These are phyloP conservation scores for Hyaloperonospora brassicae DNA, from an alignment of 352 stramenopile genomes.

Conservation along the genomic window DNA sequence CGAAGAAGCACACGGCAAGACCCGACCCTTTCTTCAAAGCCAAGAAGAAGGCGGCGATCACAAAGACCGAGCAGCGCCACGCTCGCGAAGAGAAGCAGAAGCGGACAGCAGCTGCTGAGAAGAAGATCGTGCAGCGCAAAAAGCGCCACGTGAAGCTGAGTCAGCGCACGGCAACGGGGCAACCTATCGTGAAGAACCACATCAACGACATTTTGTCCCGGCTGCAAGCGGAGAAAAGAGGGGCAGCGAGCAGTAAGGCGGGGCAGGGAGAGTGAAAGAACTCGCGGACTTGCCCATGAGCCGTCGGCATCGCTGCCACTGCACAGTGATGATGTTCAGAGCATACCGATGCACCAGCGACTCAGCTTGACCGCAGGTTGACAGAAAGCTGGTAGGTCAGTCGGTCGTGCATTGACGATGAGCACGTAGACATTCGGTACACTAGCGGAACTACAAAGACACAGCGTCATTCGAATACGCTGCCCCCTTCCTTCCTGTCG, in stretches of 20 bases:
- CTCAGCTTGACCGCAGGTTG: too few relatives aligned
- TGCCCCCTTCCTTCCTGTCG: too few relatives aligned
- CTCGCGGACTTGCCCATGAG: too few relatives aligned
- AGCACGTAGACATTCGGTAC: too few relatives aligned
- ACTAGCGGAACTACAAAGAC: too few relatives aligned
- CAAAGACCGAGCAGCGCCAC: constrained; percentile 43
- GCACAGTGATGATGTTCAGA: too few relatives aligned
- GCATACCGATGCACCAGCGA: too few relatives aligned
- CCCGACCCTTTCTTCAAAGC: constrained; percentile 81
- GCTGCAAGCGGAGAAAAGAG: constrained; percentile 48
- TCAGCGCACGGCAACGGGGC: constrained; percentile 62
- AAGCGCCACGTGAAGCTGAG: constrained; percentile 85
- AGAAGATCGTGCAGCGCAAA: constrained; percentile 76
- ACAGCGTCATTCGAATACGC: too few relatives aligned
- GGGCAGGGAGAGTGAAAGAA: too few relatives aligned
- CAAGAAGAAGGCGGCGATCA: constrained; percentile 61
- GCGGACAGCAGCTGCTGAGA: constrained; percentile 42
- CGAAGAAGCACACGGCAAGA: constrained; percentile 28
- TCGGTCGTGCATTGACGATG: too few relatives aligned
- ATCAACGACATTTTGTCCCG: constrained; percentile 77
- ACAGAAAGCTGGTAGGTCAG: too few relatives aligned
- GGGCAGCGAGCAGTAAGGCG: constrained; percentile 17
- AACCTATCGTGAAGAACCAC: constrained; percentile 81
- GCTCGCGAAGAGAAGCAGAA: constrained; percentile 41
- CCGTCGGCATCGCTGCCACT: too few relatives aligned